These are phyloP conservation scores for Phytophthora europaea DNA, from an alignment of 352 stramenopile genomes.

Conservation along the genomic window DNA sequence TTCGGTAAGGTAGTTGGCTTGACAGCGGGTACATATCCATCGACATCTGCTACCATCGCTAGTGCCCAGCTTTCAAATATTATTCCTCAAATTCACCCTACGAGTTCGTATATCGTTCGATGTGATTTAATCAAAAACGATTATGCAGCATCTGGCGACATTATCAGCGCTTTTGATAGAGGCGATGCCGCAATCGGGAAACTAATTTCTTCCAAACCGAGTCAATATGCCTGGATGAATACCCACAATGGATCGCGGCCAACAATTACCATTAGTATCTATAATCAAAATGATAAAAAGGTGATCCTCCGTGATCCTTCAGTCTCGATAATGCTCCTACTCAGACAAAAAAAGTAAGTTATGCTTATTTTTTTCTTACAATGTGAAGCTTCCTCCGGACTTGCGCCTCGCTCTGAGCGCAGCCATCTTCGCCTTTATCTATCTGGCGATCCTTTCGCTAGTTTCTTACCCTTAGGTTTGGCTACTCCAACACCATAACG, in stretches of 20 bases:
- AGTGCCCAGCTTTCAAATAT: neutral
- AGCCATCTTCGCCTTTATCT: neutral
- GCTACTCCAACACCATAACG: neutral
- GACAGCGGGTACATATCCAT: constrained; percentile 14
- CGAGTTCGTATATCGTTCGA: constrained; percentile 16
- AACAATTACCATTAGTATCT: constrained; percentile 18
- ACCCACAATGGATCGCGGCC: constrained; percentile 9
- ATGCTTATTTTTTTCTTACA: constrained; percentile 11
- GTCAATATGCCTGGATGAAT: constrained; percentile 26
- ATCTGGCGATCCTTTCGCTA: neutral
- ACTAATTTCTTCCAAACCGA: constrained; percentile 14
- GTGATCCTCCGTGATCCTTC: constrained; percentile 6
- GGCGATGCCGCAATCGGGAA: constrained; percentile 17
- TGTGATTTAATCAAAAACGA: constrained; percentile 36
- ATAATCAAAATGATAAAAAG: constrained; percentile 22
- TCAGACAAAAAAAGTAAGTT: constrained; percentile 12
- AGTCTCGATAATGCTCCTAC: constrained; percentile 13
- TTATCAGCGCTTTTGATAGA: constrained; percentile 16
- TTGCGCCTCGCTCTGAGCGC: neutral
- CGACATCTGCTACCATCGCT: constrained; percentile 6
- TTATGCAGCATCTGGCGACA: constrained; percentile 25
- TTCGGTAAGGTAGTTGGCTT: constrained; percentile 22
- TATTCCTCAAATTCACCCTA: constrained; percentile 25
- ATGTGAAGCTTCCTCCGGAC: constrained; percentile 1
- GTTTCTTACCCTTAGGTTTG: neutral